Evolutionary conservation across 2,329 filamentous ascomycete species (phyloP).

Genomic region (Mycosphaerella sp.): DNA sequence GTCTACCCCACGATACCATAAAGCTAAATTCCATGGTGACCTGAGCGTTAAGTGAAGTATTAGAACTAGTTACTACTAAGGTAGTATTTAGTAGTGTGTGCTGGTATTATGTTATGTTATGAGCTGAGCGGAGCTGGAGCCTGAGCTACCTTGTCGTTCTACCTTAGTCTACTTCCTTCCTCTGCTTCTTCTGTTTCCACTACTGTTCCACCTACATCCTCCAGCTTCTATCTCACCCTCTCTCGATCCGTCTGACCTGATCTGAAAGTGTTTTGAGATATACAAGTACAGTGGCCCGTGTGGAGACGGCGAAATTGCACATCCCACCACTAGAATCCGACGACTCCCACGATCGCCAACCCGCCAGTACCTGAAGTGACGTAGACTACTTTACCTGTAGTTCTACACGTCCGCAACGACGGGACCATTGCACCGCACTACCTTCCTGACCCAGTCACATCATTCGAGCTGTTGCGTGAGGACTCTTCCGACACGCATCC

Average conservation of each 20-base stretch:
- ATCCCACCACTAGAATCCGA: not conserved
- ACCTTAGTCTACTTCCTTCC: no score
- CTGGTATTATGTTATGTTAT: no score
- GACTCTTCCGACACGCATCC: not conserved
- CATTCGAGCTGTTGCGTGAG: conserved; percentile 1
- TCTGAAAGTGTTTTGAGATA: not conserved
- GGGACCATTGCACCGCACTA: not conserved
- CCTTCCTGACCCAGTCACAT: not conserved
- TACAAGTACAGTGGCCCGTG: not conserved
- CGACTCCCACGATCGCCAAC: not conserved
- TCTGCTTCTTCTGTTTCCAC: no score
- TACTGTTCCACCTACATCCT: not conserved
- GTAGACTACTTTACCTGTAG: no score
- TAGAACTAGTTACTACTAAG: no score
- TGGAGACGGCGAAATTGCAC: not conserved
- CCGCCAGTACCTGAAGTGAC: conserved; percentile 4
- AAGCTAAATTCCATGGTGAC: conserved; percentile 6
- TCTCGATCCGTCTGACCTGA: not conserved
- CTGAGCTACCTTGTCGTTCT: not conserved
- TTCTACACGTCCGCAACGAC: not conserved
- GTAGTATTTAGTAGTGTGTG: no score
- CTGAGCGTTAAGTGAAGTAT: no score
- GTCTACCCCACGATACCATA: conserved; percentile 10
- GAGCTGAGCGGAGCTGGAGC: not conserved
- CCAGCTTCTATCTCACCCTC: not conserved